Percentiles rank a stretch among this genome's conserved stretches.
phyloP scores from a whole-genome alignment of 2,329 filamentous ascomycete genomes.

The Ophiocordyceps polyrhachis-furcata region DNA sequence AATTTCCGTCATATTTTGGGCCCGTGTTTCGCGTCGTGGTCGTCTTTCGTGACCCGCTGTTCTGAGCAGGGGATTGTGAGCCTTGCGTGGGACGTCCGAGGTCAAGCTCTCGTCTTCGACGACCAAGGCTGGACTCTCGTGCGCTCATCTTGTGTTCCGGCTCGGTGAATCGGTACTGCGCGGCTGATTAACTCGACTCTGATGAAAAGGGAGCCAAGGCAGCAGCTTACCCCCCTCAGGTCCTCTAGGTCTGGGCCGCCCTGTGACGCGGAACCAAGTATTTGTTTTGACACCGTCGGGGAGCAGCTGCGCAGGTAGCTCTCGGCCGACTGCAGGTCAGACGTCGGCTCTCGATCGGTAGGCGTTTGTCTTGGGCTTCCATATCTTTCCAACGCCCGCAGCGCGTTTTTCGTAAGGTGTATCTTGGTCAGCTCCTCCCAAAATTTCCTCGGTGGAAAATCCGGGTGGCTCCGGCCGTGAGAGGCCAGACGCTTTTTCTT shows the following conservation, averaged over 20 bases:
- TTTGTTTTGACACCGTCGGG: not conserved
- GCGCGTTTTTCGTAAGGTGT: not conserved
- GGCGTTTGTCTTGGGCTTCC: not conserved
- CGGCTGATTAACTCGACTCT: not conserved
- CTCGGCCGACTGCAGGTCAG: not conserved
- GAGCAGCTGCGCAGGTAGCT: not conserved
- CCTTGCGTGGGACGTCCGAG: too few species aligned
- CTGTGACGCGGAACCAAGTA: not conserved
- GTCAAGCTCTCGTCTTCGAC: slow-evolving; percentile 1
- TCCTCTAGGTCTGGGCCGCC: slow-evolving; percentile 1
- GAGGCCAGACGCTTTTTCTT: not conserved
- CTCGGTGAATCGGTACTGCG: not conserved
- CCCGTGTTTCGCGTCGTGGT: slow-evolving; percentile 5
- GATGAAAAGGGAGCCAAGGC: too few species aligned
- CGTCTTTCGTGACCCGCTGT: slow-evolving; percentile 1
- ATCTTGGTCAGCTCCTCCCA: not conserved
- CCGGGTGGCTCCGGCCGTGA: not conserved
- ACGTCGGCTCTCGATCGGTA: not conserved
- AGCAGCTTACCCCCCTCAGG: slow-evolving; percentile 1
- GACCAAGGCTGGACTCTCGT: not conserved
- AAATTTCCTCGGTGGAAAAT: not conserved
- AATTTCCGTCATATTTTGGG: slow-evolving; percentile 6
- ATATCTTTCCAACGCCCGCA: not conserved
- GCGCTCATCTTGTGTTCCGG: slow-evolving; percentile 1
- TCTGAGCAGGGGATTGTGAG: slow-evolving; percentile 2